Percentiles rank a stretch among this genome's conserved stretches.
These are phyloP conservation scores for Sphagnum magellanicum DNA, from an alignment of 228 moss, liverwort and hornwort species.

Conservation along the genomic window DNA sequence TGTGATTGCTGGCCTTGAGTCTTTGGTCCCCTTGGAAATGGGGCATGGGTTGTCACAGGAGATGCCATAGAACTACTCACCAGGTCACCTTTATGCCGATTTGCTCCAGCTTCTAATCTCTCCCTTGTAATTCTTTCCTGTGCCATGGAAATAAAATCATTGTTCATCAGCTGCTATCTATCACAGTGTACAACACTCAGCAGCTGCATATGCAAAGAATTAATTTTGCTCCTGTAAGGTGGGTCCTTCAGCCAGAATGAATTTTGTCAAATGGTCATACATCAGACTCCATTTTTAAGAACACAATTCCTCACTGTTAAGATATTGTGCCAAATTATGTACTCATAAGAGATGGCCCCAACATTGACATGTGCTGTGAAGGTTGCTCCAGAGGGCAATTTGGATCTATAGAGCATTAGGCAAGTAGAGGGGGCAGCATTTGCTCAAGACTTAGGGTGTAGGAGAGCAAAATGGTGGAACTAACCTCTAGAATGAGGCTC, in stretches of 20 bases:
- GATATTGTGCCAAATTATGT: no score
- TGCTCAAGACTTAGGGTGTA: not conserved
- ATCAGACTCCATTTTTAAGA: no score
- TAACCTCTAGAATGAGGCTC: constrained; percentile 74
- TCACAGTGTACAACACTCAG: not conserved
- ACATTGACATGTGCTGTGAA: not conserved
- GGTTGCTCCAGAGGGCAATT: constrained; percentile 7
- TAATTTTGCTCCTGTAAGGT: not conserved
- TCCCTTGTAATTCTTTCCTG: constrained; percentile 36
- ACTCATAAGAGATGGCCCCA: not conserved
- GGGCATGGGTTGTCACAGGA: not conserved
- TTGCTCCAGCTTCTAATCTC: constrained; percentile 17
- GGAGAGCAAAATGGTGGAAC: not conserved
- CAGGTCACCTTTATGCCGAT: constrained; percentile 6
- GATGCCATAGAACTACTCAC: constrained; percentile 2
- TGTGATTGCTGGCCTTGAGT: not conserved
- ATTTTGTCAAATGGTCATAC: no score
- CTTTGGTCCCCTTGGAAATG: constrained; percentile 2
- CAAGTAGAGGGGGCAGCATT: not conserved
- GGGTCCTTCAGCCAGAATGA: not conserved
- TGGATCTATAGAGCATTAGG: not conserved
- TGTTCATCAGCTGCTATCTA: not conserved
- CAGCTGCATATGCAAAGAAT: not conserved
- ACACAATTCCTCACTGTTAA: no score
- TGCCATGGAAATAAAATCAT: not conserved